phyloP scores from a whole-genome alignment of 495 filamentous ascomycete genomes.

The Tuber calosporum region DNA sequence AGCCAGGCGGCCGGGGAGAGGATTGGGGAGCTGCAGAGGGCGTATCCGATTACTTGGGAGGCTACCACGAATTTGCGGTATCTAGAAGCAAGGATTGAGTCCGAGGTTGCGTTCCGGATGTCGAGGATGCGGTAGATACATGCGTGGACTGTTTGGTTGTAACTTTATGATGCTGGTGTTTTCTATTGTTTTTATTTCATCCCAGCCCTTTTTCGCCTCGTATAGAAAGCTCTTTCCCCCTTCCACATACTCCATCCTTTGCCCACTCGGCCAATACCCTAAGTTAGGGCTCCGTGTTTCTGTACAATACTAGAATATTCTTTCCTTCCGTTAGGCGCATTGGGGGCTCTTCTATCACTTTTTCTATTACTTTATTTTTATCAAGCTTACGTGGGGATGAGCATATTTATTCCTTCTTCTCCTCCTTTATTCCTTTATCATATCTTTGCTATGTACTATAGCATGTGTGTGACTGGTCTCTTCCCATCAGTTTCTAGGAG shows the following conservation, averaged over 20 bases:
- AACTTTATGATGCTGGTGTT: background rate
- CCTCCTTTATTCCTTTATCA: background rate
- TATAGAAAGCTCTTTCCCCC: background rate
- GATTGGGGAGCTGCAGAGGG: constrained; percentile 20
- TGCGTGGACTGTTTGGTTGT: background rate
- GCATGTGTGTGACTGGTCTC: background rate
- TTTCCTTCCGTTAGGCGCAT: background rate
- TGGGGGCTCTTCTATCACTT: background rate
- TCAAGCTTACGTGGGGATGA: background rate
- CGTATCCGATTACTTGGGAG: constrained; percentile 30
- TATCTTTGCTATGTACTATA: background rate
- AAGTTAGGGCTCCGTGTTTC: background rate
- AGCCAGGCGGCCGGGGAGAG: constrained; percentile 22
- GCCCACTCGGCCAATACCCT: background rate
- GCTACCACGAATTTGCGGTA: constrained; percentile 27
- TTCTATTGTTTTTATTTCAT: background rate
- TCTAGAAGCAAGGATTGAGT: constrained; percentile 34
- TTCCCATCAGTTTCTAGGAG: background rate
- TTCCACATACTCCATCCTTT: background rate
- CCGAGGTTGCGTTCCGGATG: constrained; percentile 27
- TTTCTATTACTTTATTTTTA: background rate
- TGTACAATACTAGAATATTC: background rate
- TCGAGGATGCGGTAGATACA: background rate
- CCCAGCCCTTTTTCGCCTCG: background rate
- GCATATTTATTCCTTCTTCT: background rate